These are phyloP conservation scores for Tolypocladium endophyticum DNA, from an alignment of 2,329 filamentous ascomycete genomes.

Conservation along the genomic window DNA sequence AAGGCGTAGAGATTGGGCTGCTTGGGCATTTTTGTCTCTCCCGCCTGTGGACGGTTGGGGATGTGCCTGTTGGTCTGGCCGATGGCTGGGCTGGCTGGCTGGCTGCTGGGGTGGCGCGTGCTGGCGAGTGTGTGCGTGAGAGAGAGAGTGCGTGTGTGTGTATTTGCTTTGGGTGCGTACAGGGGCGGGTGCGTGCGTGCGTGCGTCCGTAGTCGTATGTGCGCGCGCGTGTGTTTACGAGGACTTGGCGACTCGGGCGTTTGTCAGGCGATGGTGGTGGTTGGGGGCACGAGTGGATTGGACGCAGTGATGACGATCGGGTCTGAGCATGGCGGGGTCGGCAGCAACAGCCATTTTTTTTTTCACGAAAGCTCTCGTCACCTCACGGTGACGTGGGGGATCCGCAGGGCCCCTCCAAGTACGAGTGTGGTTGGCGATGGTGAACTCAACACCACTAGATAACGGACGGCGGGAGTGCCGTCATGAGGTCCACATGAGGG, in stretches of 20 bases:
- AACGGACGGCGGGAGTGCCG: background rate
- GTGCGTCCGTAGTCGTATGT: background rate
- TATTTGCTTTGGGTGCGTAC: background rate
- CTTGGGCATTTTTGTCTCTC: constrained; percentile 34
- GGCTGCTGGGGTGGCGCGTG: background rate
- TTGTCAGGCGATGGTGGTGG: background rate
- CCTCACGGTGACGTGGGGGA: background rate
- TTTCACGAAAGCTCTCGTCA: background rate
- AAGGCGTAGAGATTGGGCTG: constrained; percentile 74
- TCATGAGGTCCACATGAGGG: background rate
- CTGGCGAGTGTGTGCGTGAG: background rate
- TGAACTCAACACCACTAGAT: background rate
- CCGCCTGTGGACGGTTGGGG: background rate
- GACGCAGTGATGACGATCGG: background rate
- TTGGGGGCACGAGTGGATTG: background rate
- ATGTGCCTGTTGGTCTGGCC: too few species aligned
- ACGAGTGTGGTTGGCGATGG: background rate
- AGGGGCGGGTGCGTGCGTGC: background rate
- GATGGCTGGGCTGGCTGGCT: too few species aligned
- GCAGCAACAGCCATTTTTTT: background rate
- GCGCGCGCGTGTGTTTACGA: background rate
- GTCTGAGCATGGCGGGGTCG: background rate
- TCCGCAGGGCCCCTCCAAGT: too few species aligned
- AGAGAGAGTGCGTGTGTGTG: too few species aligned
- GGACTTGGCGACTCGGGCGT: background rate